Percentiles rank a stretch among this genome's conserved stretches.
Conservation (phyloP, 805 yeast genomes). For the Candida qinlingensis region DNA sequence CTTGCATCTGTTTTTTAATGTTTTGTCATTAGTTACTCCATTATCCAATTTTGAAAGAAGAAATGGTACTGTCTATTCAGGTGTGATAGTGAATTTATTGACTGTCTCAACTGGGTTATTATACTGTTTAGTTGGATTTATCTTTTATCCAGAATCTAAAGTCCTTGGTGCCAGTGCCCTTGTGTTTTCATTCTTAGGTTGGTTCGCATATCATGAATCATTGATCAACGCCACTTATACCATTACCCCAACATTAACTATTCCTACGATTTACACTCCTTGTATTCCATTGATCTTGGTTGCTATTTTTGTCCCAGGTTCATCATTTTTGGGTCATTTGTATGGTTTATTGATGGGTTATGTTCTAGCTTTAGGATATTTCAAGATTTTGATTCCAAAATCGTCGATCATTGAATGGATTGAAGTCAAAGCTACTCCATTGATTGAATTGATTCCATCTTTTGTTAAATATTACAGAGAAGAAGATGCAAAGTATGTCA, state of each 20-base stretch:
- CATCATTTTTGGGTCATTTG: constrained; percentile 71
- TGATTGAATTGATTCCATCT: constrained; percentile 49
- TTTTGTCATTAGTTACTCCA: constrained; percentile 51
- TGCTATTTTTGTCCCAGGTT: constrained; percentile 53
- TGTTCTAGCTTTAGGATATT: constrained; percentile 50
- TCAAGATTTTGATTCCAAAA: constrained; percentile 60
- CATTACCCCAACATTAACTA: constrained; percentile 32
- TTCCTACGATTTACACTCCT: constrained; percentile 63
- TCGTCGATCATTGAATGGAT: constrained; percentile 56
- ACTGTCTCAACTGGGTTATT: constrained; percentile 58
- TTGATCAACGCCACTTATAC: constrained; percentile 35
- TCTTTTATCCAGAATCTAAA: constrained; percentile 45
- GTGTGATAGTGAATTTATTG: constrained; percentile 65
- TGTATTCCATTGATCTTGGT: constrained; percentile 43
- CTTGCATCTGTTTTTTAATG: constrained; percentile 57
- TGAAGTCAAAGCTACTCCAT: constrained; percentile 46
- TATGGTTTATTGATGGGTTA: constrained; percentile 66
- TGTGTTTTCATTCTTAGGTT: constrained; percentile 63
- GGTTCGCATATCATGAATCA: constrained; percentile 47
- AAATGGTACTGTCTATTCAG: constrained; percentile 85
- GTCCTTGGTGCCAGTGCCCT: constrained; percentile 70
- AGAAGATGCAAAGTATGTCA: constrained; percentile 45
- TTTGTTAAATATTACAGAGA: constrained; percentile 56
- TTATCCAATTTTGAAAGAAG: constrained; percentile 59
- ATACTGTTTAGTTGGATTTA: constrained; percentile 25